Conservation (phyloP, 306 rosid species). For the Vicia sativa region DNA sequence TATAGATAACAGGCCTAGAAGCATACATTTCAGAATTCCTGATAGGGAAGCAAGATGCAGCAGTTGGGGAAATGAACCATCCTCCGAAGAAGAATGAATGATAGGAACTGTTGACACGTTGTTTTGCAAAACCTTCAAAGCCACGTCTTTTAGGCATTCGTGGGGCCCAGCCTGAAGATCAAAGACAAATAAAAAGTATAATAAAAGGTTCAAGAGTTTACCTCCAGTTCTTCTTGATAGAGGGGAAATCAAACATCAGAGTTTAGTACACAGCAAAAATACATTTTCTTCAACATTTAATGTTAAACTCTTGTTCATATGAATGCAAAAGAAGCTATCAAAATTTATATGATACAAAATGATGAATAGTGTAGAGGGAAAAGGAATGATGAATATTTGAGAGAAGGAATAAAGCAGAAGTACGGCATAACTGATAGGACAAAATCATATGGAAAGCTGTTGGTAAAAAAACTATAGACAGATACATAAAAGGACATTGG, state of each 20-base stretch:
- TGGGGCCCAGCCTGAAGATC: constrained; percentile 71
- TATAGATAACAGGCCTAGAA: constrained; percentile 30
- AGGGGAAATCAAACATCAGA: constrained; percentile 25
- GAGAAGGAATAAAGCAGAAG: constrained; percentile 29
- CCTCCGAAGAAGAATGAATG: constrained; percentile 54
- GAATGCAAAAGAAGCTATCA: constrained; percentile 23
- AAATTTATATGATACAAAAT: constrained; percentile 19
- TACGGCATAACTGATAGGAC: constrained; percentile 5
- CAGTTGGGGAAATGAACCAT: constrained; percentile 69
- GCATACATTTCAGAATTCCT: constrained; percentile 72
- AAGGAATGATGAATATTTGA: constrained; percentile 6
- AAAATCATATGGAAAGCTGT: constrained; percentile 24
- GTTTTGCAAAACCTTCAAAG: constrained; percentile 71
- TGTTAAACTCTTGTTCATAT: constrained; percentile 8
- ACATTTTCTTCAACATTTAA: constrained; percentile 32
- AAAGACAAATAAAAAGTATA: constrained; percentile 31
- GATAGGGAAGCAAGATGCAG: constrained; percentile 78
- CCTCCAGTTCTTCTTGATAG: constrained; percentile 22
- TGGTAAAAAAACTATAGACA: constrained; percentile 1
- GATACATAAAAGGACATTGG: not conserved
- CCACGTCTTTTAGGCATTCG: constrained; percentile 73
- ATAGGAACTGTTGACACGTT: constrained; percentile 75
- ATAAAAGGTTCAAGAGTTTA: constrained; percentile 18
- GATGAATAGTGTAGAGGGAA: constrained; percentile 14
- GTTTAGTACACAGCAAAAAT: constrained; percentile 23